Conservation (phyloP, 164 flowering plant species). For the Magnolia sinica region DNA sequence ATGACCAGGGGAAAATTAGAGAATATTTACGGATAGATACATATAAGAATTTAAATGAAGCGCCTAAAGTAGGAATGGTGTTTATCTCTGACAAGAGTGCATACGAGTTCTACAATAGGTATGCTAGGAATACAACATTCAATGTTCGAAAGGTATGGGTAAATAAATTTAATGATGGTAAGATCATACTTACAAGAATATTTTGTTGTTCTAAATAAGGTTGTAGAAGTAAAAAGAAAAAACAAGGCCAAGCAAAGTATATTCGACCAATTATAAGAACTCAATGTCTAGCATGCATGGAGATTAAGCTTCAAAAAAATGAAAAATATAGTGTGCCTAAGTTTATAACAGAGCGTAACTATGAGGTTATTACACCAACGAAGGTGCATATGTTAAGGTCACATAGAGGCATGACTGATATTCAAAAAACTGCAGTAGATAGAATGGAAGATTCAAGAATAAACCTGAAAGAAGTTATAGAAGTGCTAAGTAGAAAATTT, state of each 20-base stretch:
- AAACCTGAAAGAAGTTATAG: background rate
- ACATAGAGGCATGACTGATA: too few relatives aligned
- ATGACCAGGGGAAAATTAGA: too few relatives aligned
- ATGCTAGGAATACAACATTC: background rate
- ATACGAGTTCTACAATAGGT: constrained; percentile 5
- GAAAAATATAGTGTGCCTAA: background rate
- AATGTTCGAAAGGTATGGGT: background rate
- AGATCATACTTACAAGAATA: too few relatives aligned
- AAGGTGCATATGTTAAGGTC: too few relatives aligned
- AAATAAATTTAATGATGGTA: background rate
- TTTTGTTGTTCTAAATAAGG: too few relatives aligned
- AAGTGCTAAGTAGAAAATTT: background rate
- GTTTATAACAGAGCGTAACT: too few relatives aligned
- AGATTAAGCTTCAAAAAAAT: background rate
- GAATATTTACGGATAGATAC: too few relatives aligned
- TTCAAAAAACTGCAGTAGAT: too few relatives aligned
- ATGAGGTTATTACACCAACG: too few relatives aligned
- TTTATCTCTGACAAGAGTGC: background rate
- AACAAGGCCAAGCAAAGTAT: background rate
- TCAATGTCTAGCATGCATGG: too few relatives aligned
- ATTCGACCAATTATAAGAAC: background rate
- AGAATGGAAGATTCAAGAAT: too few relatives aligned
- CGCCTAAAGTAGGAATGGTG: background rate
- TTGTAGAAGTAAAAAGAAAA: background rate
- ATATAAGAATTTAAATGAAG: background rate